Evolutionary conservation across 495 filamentous ascomycete species (phyloP).

Genomic region (Aspergillus haitiensis): DNA sequence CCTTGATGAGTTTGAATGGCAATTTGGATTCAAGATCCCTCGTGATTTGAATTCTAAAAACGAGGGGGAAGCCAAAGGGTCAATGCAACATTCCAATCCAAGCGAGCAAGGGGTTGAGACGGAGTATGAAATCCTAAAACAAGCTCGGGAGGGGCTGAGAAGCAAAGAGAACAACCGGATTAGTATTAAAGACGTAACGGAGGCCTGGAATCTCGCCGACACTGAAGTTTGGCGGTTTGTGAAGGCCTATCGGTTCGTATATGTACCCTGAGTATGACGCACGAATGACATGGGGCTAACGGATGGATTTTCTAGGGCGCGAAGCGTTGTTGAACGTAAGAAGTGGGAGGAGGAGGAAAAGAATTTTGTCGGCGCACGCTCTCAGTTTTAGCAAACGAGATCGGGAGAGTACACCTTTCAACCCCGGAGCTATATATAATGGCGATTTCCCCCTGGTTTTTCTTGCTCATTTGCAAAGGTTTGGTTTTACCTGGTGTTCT

Average conservation of each 20-base stretch:
- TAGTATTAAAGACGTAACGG: conserved; percentile 61
- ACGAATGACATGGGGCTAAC: conserved; percentile 1
- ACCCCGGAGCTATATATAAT: not conserved
- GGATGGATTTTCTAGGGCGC: conserved; percentile 31
- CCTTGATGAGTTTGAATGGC: conserved; percentile 74
- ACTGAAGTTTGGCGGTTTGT: conserved; percentile 93
- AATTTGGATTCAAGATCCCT: conserved; percentile 82
- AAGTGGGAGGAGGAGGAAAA: conserved; percentile 50
- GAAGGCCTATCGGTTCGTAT: conserved; percentile 59
- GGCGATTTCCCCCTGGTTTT: not conserved
- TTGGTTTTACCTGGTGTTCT: too few relatives aligned
- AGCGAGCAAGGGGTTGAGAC: conserved; percentile 46
- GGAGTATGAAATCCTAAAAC: conserved; percentile 65
- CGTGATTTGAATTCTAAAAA: conserved; percentile 53
- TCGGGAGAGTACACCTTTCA: not conserved
- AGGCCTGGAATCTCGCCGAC: conserved; percentile 93
- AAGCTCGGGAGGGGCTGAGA: conserved; percentile 55
- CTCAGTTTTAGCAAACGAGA: conserved; percentile 12
- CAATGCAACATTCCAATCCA: conserved; percentile 42
- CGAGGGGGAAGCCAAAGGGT: conserved; percentile 48
- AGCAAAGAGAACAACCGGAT: conserved; percentile 32
- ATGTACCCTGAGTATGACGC: not conserved
- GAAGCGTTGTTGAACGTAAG: conserved; percentile 46
- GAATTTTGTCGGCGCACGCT: conserved; percentile 38
- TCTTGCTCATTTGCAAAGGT: not conserved